Percentiles rank a stretch among this genome's conserved stretches.
These are phyloP conservation scores for Auricularia cornea DNA, from an alignment of 768 basidiomycete genomes.

Conservation along the genomic window DNA sequence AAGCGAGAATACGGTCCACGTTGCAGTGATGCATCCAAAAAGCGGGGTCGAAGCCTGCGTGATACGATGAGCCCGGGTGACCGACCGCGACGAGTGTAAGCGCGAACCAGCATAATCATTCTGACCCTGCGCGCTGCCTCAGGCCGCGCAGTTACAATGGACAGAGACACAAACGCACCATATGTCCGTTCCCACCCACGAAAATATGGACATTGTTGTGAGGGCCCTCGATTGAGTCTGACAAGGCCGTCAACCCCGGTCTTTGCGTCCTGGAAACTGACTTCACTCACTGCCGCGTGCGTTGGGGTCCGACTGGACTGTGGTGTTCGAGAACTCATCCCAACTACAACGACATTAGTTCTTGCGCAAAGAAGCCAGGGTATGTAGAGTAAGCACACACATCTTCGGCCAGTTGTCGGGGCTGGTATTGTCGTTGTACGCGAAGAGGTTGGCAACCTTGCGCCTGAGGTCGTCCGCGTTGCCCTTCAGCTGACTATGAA, in stretches of 20 bases:
- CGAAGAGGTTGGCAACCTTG: constrained; percentile 14
- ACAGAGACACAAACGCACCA: background rate
- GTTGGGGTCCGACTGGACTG: constrained; percentile 12
- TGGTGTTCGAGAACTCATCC: constrained; percentile 23
- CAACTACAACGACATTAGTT: too few relatives aligned
- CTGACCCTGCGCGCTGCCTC: background rate
- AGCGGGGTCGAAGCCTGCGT: background rate
- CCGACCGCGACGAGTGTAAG: too few relatives aligned
- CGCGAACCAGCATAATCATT: constrained; percentile 2
- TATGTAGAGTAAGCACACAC: constrained; percentile 18
- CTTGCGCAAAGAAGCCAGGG: background rate
- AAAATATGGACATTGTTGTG: background rate
- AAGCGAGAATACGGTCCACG: constrained; percentile 6
- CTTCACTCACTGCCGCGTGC: constrained; percentile 11
- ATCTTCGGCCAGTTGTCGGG: constrained; percentile 21
- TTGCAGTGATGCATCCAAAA: background rate
- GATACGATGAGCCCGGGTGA: too few relatives aligned
- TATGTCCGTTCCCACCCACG: constrained; percentile 16
- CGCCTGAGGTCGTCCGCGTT: constrained; percentile 15
- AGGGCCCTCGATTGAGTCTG: background rate
- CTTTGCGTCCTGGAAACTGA: background rate
- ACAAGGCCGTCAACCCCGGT: background rate
- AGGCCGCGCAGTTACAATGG: background rate
- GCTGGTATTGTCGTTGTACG: background rate
- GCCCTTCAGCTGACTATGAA: background rate